phyloP scores from a whole-genome alignment of 371 early-diverging fungal species.

The Nosema muscidifuracis region DNA sequence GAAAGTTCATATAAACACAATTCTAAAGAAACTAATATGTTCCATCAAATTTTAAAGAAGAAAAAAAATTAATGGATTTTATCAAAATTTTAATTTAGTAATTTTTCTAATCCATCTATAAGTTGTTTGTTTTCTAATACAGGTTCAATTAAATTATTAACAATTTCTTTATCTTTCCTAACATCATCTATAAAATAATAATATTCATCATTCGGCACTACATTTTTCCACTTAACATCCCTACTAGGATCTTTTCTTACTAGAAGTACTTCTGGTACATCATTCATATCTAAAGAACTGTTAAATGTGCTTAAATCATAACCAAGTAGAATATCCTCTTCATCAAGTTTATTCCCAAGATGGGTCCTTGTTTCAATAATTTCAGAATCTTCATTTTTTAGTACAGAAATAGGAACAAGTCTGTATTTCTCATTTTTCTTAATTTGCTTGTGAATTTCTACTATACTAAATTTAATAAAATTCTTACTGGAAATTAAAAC shows the following conservation, averaged over 20 bases:
- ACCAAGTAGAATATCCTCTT: slow-evolving; percentile 51
- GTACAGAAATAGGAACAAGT: slow-evolving; percentile 28
- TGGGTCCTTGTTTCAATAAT: slow-evolving; percentile 20
- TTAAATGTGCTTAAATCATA: slow-evolving; percentile 40
- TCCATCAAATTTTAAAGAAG: no score
- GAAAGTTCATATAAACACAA: neutral
- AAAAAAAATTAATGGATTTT: neutral
- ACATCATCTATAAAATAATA: slow-evolving; percentile 54
- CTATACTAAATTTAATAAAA: slow-evolving; percentile 46
- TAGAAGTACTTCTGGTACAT: slow-evolving; percentile 30
- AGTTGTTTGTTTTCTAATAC: slow-evolving; percentile 10
- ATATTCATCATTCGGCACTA: slow-evolving; percentile 30
- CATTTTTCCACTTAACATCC: slow-evolving; percentile 27
- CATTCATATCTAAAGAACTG: neutral
- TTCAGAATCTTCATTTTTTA: slow-evolving; percentile 16
- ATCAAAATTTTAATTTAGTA: neutral
- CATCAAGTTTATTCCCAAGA: slow-evolving; percentile 35
- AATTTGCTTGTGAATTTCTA: slow-evolving; percentile 27
- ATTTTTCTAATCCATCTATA: slow-evolving; percentile 26
- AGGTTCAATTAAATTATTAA: slow-evolving; percentile 23
- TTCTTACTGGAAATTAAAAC: slow-evolving; percentile 39
- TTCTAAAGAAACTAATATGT: no score
- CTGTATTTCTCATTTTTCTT: neutral
- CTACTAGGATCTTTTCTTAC: slow-evolving; percentile 30
- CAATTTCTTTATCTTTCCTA: slow-evolving; percentile 47